phyloP scores from a whole-genome alignment of 1,284 basidiomycete species.

The Cronartium quercuum region DNA sequence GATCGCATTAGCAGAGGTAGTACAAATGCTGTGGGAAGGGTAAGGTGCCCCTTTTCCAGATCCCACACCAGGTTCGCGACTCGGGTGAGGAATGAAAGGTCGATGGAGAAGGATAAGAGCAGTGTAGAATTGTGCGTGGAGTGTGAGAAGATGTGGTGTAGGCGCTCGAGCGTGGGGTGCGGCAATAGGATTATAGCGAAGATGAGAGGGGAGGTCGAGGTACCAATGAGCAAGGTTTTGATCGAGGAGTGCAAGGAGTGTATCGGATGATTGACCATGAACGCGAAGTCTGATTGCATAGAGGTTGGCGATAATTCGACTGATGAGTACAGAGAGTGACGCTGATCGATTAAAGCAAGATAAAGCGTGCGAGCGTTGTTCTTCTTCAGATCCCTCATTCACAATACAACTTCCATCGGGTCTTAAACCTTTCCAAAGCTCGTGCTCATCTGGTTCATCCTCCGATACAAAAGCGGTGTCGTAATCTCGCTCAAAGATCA shows the following conservation, averaged over 20 bases:
- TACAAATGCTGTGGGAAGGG: constrained; percentile 66
- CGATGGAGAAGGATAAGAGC: constrained; percentile 69
- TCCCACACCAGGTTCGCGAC: constrained; percentile 17
- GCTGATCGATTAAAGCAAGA: constrained; percentile 72
- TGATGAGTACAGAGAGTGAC: constrained; percentile 53
- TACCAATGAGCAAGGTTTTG: constrained; percentile 69
- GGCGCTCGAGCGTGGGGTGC: constrained; percentile 41
- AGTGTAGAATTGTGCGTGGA: constrained; percentile 83
- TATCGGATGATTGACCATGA: constrained; percentile 56
- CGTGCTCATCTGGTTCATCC: constrained; percentile 55
- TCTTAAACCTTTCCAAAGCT: constrained; percentile 45
- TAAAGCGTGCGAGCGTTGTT: constrained; percentile 57
- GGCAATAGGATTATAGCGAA: constrained; percentile 52
- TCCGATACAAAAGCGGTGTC: constrained; percentile 65
- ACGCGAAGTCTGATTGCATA: constrained; percentile 63
- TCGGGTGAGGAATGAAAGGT: constrained; percentile 53
- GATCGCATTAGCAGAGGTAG: constrained; percentile 69
- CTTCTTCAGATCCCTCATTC: constrained; percentile 48
- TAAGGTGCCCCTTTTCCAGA: constrained; percentile 56
- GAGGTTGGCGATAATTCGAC: constrained; percentile 62
- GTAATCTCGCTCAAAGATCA: constrained; percentile 71
- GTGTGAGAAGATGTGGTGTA: constrained; percentile 63
- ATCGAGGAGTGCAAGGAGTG: constrained; percentile 58
- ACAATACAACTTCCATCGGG: constrained; percentile 44
- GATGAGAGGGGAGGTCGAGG: constrained; percentile 63